Percentiles rank a stretch among this genome's conserved stretches.
Evolutionary conservation across 1,284 basidiomycete species (phyloP).

Genomic region (Ustilago nuda): DNA sequence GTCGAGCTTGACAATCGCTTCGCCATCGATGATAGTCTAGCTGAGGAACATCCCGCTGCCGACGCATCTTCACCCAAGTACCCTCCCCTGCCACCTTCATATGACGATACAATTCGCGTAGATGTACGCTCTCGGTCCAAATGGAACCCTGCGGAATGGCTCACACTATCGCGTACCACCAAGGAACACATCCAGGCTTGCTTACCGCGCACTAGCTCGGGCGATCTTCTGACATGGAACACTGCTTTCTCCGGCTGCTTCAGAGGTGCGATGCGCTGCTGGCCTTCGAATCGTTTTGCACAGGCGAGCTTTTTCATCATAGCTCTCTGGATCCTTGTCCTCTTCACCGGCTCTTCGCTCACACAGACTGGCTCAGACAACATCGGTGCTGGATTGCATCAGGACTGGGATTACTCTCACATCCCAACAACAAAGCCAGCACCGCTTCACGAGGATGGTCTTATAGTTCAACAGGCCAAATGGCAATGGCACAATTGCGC

Average conservation of each 20-base stretch:
- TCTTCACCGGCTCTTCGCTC: constrained; percentile 48
- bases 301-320: constrained; percentile 59
- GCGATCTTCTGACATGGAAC: constrained; percentile 40
- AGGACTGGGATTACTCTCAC: constrained; percentile 47
- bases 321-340: constrained; percentile 57
- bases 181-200: constrained; percentile 52
- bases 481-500: constrained; percentile 54
- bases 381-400: constrained; percentile 30
- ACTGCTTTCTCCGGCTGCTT: constrained; percentile 34
- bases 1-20: constrained; percentile 53
- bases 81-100: constrained; percentile 58
- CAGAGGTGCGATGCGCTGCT: constrained; percentile 41
- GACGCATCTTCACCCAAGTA: constrained; percentile 48
- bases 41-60: constrained; percentile 24
- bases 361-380: constrained; percentile 13
- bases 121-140: constrained; percentile 23
- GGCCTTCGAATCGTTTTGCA: constrained; percentile 57
- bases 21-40: constrained; percentile 55
- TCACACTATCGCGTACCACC: constrained; percentile 46
- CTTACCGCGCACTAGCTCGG: constrained; percentile 41
- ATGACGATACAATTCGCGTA: constrained; percentile 50
- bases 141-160: constrained; percentile 46
- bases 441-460: constrained; percentile 57
- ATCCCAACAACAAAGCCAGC: constrained; percentile 41
- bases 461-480: constrained; percentile 42